Base-by-base conservation (phyloP, 352 stramenopile species). In the Phytophthora niederhauseri region DNA sequence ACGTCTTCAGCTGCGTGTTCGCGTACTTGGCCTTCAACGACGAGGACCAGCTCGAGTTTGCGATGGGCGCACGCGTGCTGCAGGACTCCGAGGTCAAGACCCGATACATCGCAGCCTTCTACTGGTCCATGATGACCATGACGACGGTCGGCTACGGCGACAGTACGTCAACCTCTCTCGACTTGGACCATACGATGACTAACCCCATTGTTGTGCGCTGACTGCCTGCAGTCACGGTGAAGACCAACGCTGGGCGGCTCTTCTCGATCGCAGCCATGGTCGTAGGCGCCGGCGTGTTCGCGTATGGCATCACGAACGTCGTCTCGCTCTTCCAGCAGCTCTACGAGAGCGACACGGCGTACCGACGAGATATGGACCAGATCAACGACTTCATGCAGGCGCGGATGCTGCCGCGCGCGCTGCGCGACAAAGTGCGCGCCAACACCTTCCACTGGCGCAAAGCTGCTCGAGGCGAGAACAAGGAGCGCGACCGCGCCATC, bases 111-210 rank as follows among this genome's bases (percentile, higher is more conserved):
- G 85, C 87, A 8, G 74, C 87, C 2, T 92, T 90, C n/a, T 95
- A 95, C 73, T 93, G 85, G 87, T 84, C 87, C 22, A 93, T 95
- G 75, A 95, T 93, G 87, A 95, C 87, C 0, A 90, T 95, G 75
- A 89, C 86, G 9, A 93, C 86, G 0, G 85, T 93, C 26, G 86
- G 86, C 60, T 94, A 93, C 56, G 86, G 86, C 17, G 86, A 94
- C 54, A 76, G 85, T 93, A 84, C 61, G 78, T 81, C 45, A 3
- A 6, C 45, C 19, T 6, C 7, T 64, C 7, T 64, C 45, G 17
- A 43, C 5, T 30, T 22, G 6, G 7, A 26, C 20, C 11, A 50
- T 12, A 53, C 26, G 24, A 20, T 31, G 4, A 45, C 14, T 68
- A 6, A 69, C 28, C 38, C 22, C 8, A 24, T 24, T 12, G 20